A percentile compares a stretch with the other conserved stretches of the same genome.
phyloP scores from a whole-genome alignment of 805 yeast species.

The Lipomyces chichibuensis region DNA sequence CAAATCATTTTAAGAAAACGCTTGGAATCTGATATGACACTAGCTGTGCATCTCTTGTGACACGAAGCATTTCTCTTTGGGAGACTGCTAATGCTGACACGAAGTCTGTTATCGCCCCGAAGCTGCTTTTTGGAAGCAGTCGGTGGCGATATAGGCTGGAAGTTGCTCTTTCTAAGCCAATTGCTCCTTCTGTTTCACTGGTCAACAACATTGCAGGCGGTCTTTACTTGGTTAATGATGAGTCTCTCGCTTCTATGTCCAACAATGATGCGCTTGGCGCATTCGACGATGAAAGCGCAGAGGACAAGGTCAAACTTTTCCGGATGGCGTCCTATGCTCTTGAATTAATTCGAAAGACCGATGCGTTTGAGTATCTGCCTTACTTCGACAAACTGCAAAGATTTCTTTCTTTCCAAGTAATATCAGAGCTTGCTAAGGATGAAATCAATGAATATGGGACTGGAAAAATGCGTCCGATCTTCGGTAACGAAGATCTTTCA shows the following conservation, averaged over 20 bases:
- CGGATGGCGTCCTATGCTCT: conserved; percentile 24
- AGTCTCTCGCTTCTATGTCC: background rate
- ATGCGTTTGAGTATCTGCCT: conserved; percentile 14
- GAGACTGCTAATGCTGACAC: conserved; percentile 22
- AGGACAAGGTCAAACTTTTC: conserved; percentile 16
- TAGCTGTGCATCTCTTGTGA: conserved; percentile 24
- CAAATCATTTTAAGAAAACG: background rate
- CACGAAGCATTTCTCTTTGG: conserved; percentile 24
- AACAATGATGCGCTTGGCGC: background rate
- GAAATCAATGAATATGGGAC: conserved; percentile 18
- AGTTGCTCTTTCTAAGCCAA: conserved; percentile 5
- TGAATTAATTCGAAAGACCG: conserved; percentile 12
- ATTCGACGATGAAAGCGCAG: background rate
- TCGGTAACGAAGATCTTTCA: background rate
- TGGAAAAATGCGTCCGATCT: conserved; percentile 13
- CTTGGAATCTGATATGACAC: background rate
- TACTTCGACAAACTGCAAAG: conserved; percentile 9
- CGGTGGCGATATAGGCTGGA: conserved; percentile 15
- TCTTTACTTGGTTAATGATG: conserved; percentile 12
- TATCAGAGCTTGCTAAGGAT: conserved; percentile 30
- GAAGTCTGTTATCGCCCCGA: conserved; percentile 14
- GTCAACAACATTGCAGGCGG: conserved; percentile 31
- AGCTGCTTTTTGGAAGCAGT: conserved; percentile 7
- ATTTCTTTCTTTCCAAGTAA: conserved; percentile 18
- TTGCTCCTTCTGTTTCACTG: conserved; percentile 18